Evolutionary conservation across 1,284 basidiomycete genomes (phyloP).

Genomic region (Pseudozyma tsukubaensis): DNA sequence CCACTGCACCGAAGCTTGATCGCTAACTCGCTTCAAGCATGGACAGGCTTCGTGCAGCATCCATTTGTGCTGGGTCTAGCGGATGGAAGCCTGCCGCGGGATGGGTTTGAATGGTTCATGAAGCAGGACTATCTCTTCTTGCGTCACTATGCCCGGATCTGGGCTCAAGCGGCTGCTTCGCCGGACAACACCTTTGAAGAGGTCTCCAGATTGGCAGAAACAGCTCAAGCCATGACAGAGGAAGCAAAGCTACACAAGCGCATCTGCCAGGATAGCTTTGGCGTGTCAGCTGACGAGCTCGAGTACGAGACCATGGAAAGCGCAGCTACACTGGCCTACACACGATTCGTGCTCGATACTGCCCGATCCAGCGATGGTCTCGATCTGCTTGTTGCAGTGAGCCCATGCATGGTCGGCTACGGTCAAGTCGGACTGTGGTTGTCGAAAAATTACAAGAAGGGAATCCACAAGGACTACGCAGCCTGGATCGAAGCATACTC

Average conservation of each 20-base stretch:
- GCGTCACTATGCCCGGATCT: constrained; percentile 72
- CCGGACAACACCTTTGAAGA: constrained; percentile 71
- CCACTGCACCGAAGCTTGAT: constrained; percentile 51
- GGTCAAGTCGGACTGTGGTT: constrained; percentile 86
- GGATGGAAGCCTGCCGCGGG: constrained; percentile 76
- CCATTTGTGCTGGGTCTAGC: constrained; percentile 83
- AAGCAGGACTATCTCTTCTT: constrained; percentile 74
- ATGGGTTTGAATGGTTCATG: constrained; percentile 86
- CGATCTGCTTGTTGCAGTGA: constrained; percentile 81
- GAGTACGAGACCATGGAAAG: constrained; percentile 52
- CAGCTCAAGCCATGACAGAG: constrained; percentile 63
- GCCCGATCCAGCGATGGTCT: constrained; percentile 74
- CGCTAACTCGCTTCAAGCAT: constrained; percentile 56
- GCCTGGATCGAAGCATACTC: constrained; percentile 87
- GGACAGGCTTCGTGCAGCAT: constrained; percentile 73
- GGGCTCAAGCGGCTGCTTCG: constrained; percentile 75
- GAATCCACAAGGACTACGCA: constrained; percentile 26
- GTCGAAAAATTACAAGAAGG: constrained; percentile 51
- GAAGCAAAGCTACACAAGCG: constrained; percentile 57
- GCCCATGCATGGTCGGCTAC: constrained; percentile 89
- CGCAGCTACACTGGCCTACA: constrained; percentile 62
- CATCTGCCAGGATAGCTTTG: constrained; percentile 52
- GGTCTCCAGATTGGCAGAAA: constrained; percentile 77
- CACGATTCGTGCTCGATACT: constrained; percentile 61
- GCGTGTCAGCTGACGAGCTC: constrained; percentile 44